These are phyloP conservation scores for Talaromyces sp. DNA, from an alignment of 2,329 filamentous ascomycete species.

Conservation along the genomic window DNA sequence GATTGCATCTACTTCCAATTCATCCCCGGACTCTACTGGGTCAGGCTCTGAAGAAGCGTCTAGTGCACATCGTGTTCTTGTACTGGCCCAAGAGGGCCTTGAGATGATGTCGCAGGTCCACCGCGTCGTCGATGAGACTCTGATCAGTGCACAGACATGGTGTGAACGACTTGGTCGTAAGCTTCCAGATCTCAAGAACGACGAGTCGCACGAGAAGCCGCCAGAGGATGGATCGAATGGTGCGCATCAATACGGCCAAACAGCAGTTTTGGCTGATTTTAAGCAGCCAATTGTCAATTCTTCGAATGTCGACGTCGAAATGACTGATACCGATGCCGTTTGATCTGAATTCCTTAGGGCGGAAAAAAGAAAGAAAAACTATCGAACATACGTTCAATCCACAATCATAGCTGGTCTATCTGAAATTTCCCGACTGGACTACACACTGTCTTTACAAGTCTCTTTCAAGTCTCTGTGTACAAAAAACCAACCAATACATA, in stretches of 20 bases:
- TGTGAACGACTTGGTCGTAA: slow-evolving; percentile 69
- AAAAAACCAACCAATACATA: neutral
- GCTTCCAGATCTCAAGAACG: slow-evolving; percentile 29
- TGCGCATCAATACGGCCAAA: neutral
- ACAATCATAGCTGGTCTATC: neutral
- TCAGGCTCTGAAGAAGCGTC: slow-evolving; percentile 48
- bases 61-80: slow-evolving; percentile 71
- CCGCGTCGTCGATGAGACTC: slow-evolving; percentile 80
- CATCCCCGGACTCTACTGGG: slow-evolving; percentile 31
- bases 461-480: neutral
- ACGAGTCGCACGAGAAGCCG: slow-evolving; percentile 19
- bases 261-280: slow-evolving; percentile 9
- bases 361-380: neutral
- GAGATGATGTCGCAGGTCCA: slow-evolving; percentile 94
- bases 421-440: neutral
- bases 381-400: neutral
- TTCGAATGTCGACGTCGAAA: slow-evolving; percentile 15
- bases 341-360: neutral
- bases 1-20: slow-evolving; percentile 58
- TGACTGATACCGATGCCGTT: slow-evolving; percentile 11
- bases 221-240: slow-evolving; percentile 28
- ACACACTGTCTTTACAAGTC: neutral
- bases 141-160: slow-evolving; percentile 89
- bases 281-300: slow-evolving; percentile 15
- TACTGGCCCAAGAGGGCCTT: slow-evolving; percentile 83